Conservation (phyloP, 192 early-diverging fungal genomes). For the Backusella tarrabulga region DNA sequence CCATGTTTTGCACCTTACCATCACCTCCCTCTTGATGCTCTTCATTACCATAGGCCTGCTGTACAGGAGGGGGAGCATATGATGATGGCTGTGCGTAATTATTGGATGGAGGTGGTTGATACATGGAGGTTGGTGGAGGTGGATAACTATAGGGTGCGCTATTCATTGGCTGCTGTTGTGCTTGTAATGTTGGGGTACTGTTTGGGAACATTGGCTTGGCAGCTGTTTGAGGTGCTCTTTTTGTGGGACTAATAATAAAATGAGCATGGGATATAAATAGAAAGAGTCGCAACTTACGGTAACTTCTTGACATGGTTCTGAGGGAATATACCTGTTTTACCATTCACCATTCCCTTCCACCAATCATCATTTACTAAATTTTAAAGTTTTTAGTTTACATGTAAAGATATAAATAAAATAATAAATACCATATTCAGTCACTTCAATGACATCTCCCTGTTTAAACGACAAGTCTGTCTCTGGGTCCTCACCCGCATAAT, state of each 20-base stretch:
- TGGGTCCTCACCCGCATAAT: constrained; percentile 58
- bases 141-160: constrained; percentile 23
- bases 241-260: background rate
- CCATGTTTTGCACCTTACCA: constrained; percentile 20
- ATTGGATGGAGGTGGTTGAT: constrained; percentile 11
- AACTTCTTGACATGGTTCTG: constrained; percentile 33
- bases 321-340: constrained; percentile 36
- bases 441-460: constrained; percentile 59
- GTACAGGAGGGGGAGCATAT: constrained; percentile 9
- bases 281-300: constrained; percentile 11
- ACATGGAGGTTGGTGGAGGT: constrained; percentile 24
- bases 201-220: constrained; percentile 6
- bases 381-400: background rate
- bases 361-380: constrained; percentile 38
- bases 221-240: background rate
- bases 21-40: constrained; percentile 1
- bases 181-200: background rate
- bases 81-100: constrained; percentile 4
- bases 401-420: background rate
- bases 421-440: constrained; percentile 42
- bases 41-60: background rate
- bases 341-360: constrained; percentile 32
- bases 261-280: too few relatives aligned
- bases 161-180: constrained; percentile 1
- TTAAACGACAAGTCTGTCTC: constrained; percentile 58